Percentiles rank a stretch among this genome's conserved stretches.
Conservation (phyloP, 2,329 filamentous ascomycete species). For the Sphaerulina vaccinii region DNA sequence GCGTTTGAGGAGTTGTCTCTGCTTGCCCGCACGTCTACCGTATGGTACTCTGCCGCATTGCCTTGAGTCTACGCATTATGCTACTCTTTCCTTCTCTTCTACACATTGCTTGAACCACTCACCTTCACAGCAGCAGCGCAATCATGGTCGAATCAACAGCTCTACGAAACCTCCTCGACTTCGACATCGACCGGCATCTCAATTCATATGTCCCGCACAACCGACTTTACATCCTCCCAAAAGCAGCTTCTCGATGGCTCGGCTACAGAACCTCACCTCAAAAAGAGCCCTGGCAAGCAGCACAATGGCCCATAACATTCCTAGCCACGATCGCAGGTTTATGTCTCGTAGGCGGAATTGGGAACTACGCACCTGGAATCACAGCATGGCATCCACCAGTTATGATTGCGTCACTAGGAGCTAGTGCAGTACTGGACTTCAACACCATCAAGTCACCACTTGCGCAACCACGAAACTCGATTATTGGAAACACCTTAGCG, state of each 20-base stretch:
- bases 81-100: neutral
- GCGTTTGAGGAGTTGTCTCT: neutral
- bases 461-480: constrained; percentile 48
- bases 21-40: neutral
- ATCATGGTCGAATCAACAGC: constrained; percentile 10
- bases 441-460: constrained; percentile 49
- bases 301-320: constrained; percentile 45
- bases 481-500: constrained; percentile 48
- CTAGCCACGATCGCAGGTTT: constrained; percentile 47
- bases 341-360: constrained; percentile 44
- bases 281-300: constrained; percentile 43
- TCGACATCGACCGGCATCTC: constrained; percentile 75
- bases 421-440: constrained; percentile 50
- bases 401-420: constrained; percentile 47
- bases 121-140: no score
- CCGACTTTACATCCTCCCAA: constrained; percentile 63
- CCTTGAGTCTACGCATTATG: no score
- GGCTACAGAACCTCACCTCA: constrained; percentile 42
- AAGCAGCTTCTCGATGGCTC: constrained; percentile 65
- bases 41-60: neutral
- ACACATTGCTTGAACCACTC: neutral
- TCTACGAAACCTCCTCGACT: constrained; percentile 44
- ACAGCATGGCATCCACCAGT: constrained; percentile 42
- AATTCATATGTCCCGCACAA: constrained; percentile 69
- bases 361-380: constrained; percentile 42